These are phyloP conservation scores for Plantago lanceolata DNA, from an alignment of 305 asterid genomes.

Conservation along the genomic window DNA sequence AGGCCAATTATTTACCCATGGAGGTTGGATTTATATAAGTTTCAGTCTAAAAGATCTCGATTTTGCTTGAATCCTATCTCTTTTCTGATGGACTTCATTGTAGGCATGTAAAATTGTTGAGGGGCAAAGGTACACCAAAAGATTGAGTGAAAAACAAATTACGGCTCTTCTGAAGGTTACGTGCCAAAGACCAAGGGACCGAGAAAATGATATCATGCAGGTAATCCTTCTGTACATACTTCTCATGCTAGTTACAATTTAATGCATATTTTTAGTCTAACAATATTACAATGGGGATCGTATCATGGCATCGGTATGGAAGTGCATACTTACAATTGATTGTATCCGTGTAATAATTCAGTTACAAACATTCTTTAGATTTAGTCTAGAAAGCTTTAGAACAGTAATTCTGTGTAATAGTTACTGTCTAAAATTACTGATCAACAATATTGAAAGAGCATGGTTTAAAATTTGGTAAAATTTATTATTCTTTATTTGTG, in stretches of 20 bases:
- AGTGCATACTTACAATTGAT: no score
- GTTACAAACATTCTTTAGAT: background rate
- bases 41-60: background rate
- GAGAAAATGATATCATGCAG: slow-evolving; percentile 87
- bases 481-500: slow-evolving; percentile 8
- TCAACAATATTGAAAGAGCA: background rate
- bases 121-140: slow-evolving; percentile 90
- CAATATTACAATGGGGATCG: no score
- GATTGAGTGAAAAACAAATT: slow-evolving; percentile 93
- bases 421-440: background rate
- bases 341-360: no score
- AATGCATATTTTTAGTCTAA: background rate
- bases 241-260: background rate
- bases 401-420: background rate
- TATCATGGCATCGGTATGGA: no score
- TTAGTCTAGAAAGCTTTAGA: background rate
- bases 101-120: slow-evolving; percentile 98
- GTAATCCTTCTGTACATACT: slow-evolving; percentile 27
- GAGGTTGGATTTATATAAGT: slow-evolving; percentile 47
- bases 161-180: slow-evolving; percentile 89
- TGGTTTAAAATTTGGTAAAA: background rate
- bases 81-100: slow-evolving; percentile 21
- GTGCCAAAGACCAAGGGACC: slow-evolving; percentile 93
- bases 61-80: background rate
- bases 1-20: slow-evolving; percentile 97